Conservation (phyloP, 176 grass and related monocot species). For the Thinopyrum elongatum region DNA sequence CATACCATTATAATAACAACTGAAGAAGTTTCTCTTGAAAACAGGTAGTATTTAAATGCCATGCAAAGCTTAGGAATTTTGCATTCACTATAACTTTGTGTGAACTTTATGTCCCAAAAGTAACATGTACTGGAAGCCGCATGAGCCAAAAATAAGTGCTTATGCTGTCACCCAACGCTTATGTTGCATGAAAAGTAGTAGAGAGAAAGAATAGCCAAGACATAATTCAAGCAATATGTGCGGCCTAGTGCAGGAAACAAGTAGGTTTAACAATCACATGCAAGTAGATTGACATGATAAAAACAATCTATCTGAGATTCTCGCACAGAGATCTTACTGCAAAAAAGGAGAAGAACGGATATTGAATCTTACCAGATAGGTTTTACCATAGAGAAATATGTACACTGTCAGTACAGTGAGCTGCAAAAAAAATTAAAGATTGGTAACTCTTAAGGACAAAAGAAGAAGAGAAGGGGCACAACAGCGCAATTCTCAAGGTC, state of each 20-base stretch:
- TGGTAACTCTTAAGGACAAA: neutral
- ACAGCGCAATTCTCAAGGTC: neutral
- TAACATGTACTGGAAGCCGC: neutral
- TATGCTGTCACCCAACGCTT: neutral
- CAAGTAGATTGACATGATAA: neutral
- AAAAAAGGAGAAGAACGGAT: neutral
- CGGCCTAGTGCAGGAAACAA: neutral
- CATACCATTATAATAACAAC: neutral
- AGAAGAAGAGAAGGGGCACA: neutral
- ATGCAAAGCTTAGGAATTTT: neutral
- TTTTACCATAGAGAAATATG: slow-evolving; percentile 92
- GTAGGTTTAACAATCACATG: slow-evolving; percentile 20
- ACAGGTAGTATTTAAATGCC: neutral
- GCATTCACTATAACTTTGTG: neutral
- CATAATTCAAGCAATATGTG: neutral
- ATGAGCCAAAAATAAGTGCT: neutral
- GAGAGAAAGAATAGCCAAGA: neutral
- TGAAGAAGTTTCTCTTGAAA: neutral
- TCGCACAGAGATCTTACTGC: neutral
- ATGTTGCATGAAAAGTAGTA: neutral
- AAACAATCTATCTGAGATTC: neutral
- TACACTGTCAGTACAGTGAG: slow-evolving; percentile 87
- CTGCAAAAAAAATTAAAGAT: slow-evolving; percentile 69
- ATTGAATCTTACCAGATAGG: slow-evolving; percentile 72
- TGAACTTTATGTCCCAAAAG: neutral